A percentile compares a stretch with the other conserved stretches of the same genome.
Evolutionary conservation across 2,329 filamentous ascomycete genomes (phyloP).

Genomic region (Drechslerella coelobrocha): DNA sequence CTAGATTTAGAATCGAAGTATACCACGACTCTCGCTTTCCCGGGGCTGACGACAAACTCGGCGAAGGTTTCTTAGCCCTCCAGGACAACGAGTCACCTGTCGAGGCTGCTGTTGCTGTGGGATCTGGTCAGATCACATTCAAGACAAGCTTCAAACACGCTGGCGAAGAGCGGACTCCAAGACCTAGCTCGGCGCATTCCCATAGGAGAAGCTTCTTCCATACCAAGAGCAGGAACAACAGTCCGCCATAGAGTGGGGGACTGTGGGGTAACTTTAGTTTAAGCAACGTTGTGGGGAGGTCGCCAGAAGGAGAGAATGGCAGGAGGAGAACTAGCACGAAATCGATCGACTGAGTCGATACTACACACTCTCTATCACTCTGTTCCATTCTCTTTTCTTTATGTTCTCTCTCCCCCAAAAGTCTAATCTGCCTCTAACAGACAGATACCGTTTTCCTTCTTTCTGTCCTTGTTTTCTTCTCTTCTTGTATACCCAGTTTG

Average conservation of each 20-base stretch:
- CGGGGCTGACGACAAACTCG: slow-evolving; percentile 80
- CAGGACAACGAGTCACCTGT: slow-evolving; percentile 73
- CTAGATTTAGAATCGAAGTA: slow-evolving; percentile 83
- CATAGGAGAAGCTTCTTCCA: slow-evolving; percentile 31
- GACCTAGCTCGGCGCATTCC: slow-evolving; percentile 29
- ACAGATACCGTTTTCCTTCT: background rate
- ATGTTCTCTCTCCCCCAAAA: background rate
- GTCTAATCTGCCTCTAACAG: background rate
- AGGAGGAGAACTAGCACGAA: slow-evolving; percentile 24
- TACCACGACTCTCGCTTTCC: slow-evolving; percentile 81
- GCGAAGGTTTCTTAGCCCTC: slow-evolving; percentile 88
- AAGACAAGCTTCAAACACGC: slow-evolving; percentile 73
- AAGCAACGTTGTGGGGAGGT: slow-evolving; percentile 16
- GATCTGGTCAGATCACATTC: slow-evolving; percentile 73
- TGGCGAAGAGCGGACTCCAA: slow-evolving; percentile 57
- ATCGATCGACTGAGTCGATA: slow-evolving; percentile 32
- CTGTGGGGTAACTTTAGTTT: slow-evolving; percentile 39
- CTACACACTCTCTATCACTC: no score
- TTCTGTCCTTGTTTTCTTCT: slow-evolving; percentile 9
- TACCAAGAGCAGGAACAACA: slow-evolving; percentile 26
- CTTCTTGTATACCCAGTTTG: slow-evolving; percentile 2
- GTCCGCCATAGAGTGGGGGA: slow-evolving; percentile 46
- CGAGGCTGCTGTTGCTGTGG: slow-evolving; percentile 77
- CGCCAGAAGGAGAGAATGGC: slow-evolving; percentile 1
- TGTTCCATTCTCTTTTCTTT: background rate